These are phyloP conservation scores for Tylopilus balloui DNA, from an alignment of 768 basidiomycete genomes.

Conservation along the genomic window DNA sequence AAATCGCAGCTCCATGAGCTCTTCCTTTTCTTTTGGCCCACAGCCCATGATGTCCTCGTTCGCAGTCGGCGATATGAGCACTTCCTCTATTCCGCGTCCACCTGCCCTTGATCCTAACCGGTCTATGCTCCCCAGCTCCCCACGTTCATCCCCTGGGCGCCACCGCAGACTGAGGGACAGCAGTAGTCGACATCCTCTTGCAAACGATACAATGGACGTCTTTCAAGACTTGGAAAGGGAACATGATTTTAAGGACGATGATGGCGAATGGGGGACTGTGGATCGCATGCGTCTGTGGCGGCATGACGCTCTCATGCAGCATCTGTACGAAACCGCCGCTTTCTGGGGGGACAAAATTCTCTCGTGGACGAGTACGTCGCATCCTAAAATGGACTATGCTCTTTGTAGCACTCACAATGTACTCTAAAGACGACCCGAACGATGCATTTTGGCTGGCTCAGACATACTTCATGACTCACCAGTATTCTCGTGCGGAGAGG, in stretches of 20 bases:
- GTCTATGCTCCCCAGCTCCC: conserved; percentile 71
- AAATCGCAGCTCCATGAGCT: conserved; percentile 65
- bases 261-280: conserved; percentile 75
- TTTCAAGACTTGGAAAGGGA: conserved; percentile 65
- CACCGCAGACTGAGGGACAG: conserved; percentile 53
- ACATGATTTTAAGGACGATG: conserved; percentile 55
- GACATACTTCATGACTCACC: conserved; percentile 92
- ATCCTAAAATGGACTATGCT: conserved; percentile 11
- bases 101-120: conserved; percentile 74
- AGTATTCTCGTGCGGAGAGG: conserved; percentile 91
- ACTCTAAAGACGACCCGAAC: conserved; percentile 76
- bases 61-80: conserved; percentile 59
- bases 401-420: conserved; percentile 1
- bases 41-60: conserved; percentile 71
- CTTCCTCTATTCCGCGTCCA: conserved; percentile 50
- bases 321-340: conserved; percentile 92
- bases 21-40: conserved; percentile 82
- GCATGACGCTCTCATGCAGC: conserved; percentile 97
- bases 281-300: conserved; percentile 97
- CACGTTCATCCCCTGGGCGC: conserved; percentile 61
- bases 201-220: conserved; percentile 70
- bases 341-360: conserved; percentile 99
- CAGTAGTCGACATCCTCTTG: conserved; percentile 62
- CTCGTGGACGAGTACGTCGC: conserved; percentile 83
- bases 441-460: conserved; percentile 99